A percentile compares a stretch with the other conserved stretches of the same genome.
Conservation (phyloP, 176 grass and related monocot species). For the Pontederia crassipes region DNA sequence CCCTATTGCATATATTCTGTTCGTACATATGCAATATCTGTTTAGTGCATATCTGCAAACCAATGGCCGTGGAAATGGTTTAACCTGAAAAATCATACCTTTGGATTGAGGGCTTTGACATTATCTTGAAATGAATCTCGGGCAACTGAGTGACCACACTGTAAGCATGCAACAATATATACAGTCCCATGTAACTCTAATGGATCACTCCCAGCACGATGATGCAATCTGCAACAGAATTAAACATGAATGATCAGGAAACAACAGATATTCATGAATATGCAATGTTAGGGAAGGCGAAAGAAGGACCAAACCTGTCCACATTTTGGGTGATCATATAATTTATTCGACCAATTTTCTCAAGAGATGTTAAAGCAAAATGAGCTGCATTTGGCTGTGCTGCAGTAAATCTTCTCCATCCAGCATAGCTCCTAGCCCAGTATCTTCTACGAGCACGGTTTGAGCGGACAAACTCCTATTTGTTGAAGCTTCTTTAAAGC, state of each 20-base stretch:
- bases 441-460: conserved; percentile 56
- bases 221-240: conserved; percentile 58
- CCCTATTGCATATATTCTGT: too few relatives aligned
- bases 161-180: conserved; percentile 67
- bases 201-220: conserved; percentile 72
- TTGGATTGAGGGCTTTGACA: conserved; percentile 81
- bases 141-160: conserved; percentile 47
- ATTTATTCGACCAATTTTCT: conserved; percentile 60
- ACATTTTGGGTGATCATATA: conserved; percentile 95
- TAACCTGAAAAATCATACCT: conserved; percentile 37
- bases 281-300: conserved; percentile 2
- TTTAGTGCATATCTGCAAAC: too few relatives aligned
- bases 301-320: conserved; percentile 49
- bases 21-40: too few relatives aligned
- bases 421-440: conserved; percentile 97
- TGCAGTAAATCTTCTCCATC: conserved; percentile 74
- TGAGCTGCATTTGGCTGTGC: conserved; percentile 85
- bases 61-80: background rate
- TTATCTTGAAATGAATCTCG: conserved; percentile 74
- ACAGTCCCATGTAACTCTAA: conserved; percentile 91
- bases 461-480: conserved; percentile 74
- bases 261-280: conserved; percentile 7
- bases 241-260: conserved; percentile 9
- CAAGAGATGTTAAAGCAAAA: conserved; percentile 57
- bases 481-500: conserved; percentile 6